Percentiles rank a stretch among this genome's conserved stretches.
Evolutionary conservation across 345 rosid genomes (phyloP).

Genomic region (Angophora floribunda): DNA sequence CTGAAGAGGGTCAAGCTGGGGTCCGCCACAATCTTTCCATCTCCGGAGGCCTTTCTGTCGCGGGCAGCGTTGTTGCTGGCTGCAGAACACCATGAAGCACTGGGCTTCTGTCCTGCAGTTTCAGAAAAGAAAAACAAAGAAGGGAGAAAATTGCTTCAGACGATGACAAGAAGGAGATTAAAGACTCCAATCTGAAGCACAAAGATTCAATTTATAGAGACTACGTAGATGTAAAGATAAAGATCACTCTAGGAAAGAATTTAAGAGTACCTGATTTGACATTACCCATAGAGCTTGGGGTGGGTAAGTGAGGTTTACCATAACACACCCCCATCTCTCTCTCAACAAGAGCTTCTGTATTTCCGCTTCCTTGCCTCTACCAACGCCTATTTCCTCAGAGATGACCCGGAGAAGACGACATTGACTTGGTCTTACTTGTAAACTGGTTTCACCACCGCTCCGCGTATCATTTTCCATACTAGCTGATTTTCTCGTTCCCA

Average conservation of each 20-base stretch:
- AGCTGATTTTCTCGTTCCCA: too few species aligned
- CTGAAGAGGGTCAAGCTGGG: neutral
- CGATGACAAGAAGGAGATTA: neutral
- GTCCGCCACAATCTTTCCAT: neutral
- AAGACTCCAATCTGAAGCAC: neutral
- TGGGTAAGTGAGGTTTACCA: neutral
- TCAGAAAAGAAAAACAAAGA: neutral
- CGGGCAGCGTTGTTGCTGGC: neutral
- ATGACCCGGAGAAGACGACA: too few species aligned
- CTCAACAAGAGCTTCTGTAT: neutral
- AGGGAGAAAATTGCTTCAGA: neutral
- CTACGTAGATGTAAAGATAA: neutral
- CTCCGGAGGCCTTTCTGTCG: neutral
- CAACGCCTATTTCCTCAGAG: too few species aligned
- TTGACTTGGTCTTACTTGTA: too few species aligned
- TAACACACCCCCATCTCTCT: constrained; percentile 3
- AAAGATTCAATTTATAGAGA: neutral
- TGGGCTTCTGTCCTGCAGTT: neutral
- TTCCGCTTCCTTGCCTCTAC: too few species aligned
- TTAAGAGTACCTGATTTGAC: neutral
- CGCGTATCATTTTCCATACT: too few species aligned
- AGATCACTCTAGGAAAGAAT: neutral
- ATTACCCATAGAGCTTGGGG: neutral
- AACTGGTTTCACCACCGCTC: too few species aligned
- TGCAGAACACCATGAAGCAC: neutral